These are phyloP conservation scores for Pythium brassicae DNA, from an alignment of 352 stramenopile species.

Conservation along the genomic window DNA sequence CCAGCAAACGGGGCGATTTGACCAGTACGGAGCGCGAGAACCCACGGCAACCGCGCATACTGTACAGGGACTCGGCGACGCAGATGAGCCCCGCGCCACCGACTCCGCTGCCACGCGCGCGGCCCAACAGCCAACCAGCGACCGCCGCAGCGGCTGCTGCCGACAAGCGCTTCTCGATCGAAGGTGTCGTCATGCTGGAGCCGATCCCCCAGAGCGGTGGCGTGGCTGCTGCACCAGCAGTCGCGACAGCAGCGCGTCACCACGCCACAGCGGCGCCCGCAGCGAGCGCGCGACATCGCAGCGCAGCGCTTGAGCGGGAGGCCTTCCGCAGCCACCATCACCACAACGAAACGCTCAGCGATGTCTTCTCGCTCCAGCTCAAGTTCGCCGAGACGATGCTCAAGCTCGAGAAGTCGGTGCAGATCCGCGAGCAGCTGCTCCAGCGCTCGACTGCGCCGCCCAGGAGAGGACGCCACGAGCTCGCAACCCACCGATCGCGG, in stretches of 20 bases:
- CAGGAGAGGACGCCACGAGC: not conserved
- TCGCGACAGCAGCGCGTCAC: not conserved
- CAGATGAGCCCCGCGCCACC: conserved; percentile 8
- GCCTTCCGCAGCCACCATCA: not conserved
- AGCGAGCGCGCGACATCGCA: not conserved
- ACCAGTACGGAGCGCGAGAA: not conserved
- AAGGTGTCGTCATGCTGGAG: conserved; percentile 51
- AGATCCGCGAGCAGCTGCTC: conserved; percentile 50
- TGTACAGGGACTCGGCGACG: conserved; percentile 5
- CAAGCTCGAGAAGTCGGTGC: conserved; percentile 63
- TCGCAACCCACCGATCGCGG: not conserved
- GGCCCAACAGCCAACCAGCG: not conserved
- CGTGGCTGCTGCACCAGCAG: not conserved
- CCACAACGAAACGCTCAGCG: conserved; percentile 35
- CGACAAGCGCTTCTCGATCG: conserved; percentile 50
- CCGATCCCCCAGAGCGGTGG: conserved; percentile 8
- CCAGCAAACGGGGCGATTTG: too few species aligned
- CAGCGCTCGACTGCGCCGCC: conserved; percentile 2
- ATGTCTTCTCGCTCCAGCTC: conserved; percentile 62
- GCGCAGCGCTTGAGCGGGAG: not conserved
- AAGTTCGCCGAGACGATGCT: conserved; percentile 75
- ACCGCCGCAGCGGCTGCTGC: not conserved
- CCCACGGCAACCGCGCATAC: not conserved
- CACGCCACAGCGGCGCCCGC: not conserved
- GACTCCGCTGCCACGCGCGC: conserved; percentile 1